These are phyloP conservation scores for Agastache rugosa DNA, from an alignment of 257 asterid species.

Conservation along the genomic window DNA sequence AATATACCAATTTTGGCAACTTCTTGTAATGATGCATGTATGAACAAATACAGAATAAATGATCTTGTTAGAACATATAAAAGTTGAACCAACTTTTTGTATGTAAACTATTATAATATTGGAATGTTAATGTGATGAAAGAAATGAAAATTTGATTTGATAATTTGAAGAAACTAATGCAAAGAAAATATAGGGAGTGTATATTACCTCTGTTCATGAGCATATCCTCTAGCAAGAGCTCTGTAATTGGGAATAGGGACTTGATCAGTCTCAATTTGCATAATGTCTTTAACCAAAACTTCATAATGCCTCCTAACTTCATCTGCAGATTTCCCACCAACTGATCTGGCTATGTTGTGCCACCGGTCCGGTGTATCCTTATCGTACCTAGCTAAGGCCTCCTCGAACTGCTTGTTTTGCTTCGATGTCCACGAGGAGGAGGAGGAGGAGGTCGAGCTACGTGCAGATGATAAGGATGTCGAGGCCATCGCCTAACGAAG, in stretches of 20 bases:
- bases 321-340: conserved; percentile 53
- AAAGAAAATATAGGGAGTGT: no score
- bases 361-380: conserved; percentile 63
- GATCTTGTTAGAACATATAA: no score
- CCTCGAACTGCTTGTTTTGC: conserved; percentile 67
- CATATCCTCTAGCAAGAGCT: conserved; percentile 39
- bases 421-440: conserved; percentile 51
- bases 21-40: not conserved
- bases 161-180: no score
- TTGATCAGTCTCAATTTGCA: conserved; percentile 56
- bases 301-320: conserved; percentile 64
- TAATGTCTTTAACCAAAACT: conserved; percentile 50
- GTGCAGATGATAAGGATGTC: conserved; percentile 50
- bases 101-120: no score
- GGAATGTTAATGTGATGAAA: no score
- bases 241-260: conserved; percentile 62
- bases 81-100: no score
- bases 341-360: conserved; percentile 58
- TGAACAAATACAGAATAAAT: no score
- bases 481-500: conserved; percentile 56
- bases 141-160: no score
- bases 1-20: not conserved
- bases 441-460: conserved; percentile 37
- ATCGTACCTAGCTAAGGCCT: conserved; percentile 58
- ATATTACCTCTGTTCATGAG: conserved; percentile 45